Conservation (phyloP, 2,329 filamentous ascomycete genomes). For the Coleophoma crateriformis region DNA sequence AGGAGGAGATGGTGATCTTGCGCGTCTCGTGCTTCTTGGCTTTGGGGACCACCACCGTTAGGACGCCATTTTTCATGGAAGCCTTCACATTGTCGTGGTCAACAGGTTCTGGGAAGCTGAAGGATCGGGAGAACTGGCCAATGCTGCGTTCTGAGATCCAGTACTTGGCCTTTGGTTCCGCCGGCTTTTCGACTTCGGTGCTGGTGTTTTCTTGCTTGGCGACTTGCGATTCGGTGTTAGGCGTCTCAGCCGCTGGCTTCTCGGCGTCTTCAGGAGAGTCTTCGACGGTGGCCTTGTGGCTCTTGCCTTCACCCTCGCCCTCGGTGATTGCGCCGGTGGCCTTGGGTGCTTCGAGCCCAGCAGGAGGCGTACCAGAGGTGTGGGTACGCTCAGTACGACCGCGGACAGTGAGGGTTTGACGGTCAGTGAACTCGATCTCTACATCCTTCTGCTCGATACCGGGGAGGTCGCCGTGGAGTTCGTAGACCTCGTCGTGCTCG, state of each 20-base stretch:
- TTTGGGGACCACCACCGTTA: constrained; percentile 62
- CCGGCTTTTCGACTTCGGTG: constrained; percentile 29
- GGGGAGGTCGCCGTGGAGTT: constrained; percentile 76
- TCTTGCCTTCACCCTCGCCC: constrained; percentile 32
- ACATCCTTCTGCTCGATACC: constrained; percentile 71
- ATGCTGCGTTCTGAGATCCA: constrained; percentile 65
- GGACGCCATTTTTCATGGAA: constrained; percentile 58
- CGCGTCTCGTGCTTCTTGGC: constrained; percentile 51
- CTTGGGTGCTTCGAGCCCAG: constrained; percentile 39
- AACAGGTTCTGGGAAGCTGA: constrained; percentile 61
- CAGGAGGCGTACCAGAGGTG: constrained; percentile 38
- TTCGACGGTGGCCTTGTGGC: constrained; percentile 58
- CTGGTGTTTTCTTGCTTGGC: constrained; percentile 15
- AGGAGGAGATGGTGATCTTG: constrained; percentile 42
- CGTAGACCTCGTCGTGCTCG: constrained; percentile 62
- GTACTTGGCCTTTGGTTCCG: constrained; percentile 45
- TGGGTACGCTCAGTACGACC: constrained; percentile 63
- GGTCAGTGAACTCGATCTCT: constrained; percentile 73
- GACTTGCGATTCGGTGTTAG: constrained; percentile 3
- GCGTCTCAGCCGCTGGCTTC: constrained; percentile 5
- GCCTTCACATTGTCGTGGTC: constrained; percentile 58
- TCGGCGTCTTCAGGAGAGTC: constrained; percentile 25
- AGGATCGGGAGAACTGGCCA: constrained; percentile 63
- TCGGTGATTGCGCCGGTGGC: constrained; percentile 35
- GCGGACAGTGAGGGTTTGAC: constrained; percentile 65